Conservation (phyloP, 2,329 filamentous ascomycete species). For the Colletotrichum musae region DNA sequence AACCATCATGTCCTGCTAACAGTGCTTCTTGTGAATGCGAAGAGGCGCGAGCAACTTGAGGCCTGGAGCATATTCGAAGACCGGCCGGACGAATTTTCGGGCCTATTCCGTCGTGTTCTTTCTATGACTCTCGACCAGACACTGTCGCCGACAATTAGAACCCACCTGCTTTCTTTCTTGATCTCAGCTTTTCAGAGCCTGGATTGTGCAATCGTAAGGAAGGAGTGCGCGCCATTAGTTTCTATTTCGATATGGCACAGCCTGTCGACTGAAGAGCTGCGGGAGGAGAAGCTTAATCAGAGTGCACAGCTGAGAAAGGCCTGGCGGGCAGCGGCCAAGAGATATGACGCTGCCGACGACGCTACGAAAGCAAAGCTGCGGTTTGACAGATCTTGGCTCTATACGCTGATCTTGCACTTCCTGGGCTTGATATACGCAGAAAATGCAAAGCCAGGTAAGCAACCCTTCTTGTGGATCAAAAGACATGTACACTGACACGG, state of each 20-base stretch:
- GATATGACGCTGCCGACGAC: slow-evolving; percentile 90
- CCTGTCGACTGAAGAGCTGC: slow-evolving; percentile 81
- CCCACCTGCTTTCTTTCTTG: slow-evolving; percentile 89
- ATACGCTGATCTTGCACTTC: slow-evolving; percentile 87
- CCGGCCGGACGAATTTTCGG: slow-evolving; percentile 86
- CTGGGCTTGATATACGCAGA: slow-evolving; percentile 78
- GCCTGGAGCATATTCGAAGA: slow-evolving; percentile 91
- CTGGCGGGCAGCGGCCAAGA: slow-evolving; percentile 89
- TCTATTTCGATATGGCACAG: slow-evolving; percentile 98
- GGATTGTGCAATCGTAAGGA: slow-evolving; percentile 89
- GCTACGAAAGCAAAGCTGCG: slow-evolving; percentile 82
- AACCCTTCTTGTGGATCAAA: not conserved
- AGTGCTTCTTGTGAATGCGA: slow-evolving; percentile 87
- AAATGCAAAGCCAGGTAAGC: slow-evolving; percentile 61
- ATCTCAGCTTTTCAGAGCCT: slow-evolving; percentile 95
- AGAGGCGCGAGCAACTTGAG: slow-evolving; percentile 87
- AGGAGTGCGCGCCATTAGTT: slow-evolving; percentile 95
- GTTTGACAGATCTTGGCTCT: slow-evolving; percentile 96
- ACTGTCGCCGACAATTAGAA: slow-evolving; percentile 76
- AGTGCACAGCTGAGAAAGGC: slow-evolving; percentile 85
- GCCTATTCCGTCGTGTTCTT: slow-evolving; percentile 88
- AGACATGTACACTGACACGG: slow-evolving; percentile 46
- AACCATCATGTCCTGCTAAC: slow-evolving; percentile 94
- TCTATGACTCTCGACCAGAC: slow-evolving; percentile 86
- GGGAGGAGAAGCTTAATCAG: slow-evolving; percentile 81